phyloP scores from a whole-genome alignment of 768 basidiomycete species.

The Mycena galericulata region DNA sequence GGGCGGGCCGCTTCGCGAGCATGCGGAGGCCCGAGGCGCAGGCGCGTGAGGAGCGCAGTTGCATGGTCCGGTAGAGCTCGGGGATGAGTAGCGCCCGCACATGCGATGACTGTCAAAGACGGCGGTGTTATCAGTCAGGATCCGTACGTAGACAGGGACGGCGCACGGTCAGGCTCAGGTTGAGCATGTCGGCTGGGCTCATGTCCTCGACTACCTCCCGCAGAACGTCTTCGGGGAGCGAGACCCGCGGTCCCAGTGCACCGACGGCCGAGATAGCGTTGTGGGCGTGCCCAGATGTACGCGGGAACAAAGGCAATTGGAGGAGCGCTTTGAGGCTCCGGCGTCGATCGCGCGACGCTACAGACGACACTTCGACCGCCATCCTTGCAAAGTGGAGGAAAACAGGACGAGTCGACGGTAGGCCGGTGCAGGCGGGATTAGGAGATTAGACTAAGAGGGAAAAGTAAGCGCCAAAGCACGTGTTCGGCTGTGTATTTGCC shows the following conservation, averaged over 20 bases:
- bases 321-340: slow-evolving; percentile 52
- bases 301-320: slow-evolving; percentile 47
- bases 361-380: too few species aligned
- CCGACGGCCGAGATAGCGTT: slow-evolving; percentile 37
- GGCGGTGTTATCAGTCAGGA: slow-evolving; percentile 17
- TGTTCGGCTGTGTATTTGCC: too few species aligned
- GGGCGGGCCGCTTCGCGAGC: slow-evolving; percentile 48
- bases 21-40: slow-evolving; percentile 53
- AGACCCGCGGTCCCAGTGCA: slow-evolving; percentile 37
- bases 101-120: slow-evolving; percentile 42
- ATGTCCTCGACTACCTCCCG: slow-evolving; percentile 53
- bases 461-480: too few species aligned
- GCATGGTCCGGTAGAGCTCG: slow-evolving; percentile 57
- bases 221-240: slow-evolving; percentile 54
- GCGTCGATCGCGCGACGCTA: slow-evolving; percentile 36
- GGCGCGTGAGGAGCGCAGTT: slow-evolving; percentile 56
- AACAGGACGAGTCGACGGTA: too few species aligned
- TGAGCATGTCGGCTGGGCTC: slow-evolving; percentile 53
- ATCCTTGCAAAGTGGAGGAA: too few species aligned
- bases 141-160: neutral
- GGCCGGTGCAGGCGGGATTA: too few species aligned
- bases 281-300: slow-evolving; percentile 43
- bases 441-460: too few species aligned
- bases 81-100: slow-evolving; percentile 45
- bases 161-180: slow-evolving; percentile 55